These are phyloP conservation scores for Entomortierella lignicola DNA, from an alignment of 192 early-diverging fungal species.

Conservation along the genomic window DNA sequence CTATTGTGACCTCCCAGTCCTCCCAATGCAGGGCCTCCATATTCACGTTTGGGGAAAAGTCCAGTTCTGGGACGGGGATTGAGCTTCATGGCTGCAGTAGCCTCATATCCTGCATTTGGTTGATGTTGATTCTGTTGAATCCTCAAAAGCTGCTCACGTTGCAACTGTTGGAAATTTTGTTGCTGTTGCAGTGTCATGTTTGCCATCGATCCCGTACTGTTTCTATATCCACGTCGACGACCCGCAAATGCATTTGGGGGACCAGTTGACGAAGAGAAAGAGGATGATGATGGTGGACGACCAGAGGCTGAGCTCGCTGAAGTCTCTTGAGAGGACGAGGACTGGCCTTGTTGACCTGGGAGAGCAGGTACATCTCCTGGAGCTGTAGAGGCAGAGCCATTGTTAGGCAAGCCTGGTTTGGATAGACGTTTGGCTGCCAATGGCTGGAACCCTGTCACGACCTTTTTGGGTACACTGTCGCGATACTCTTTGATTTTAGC, in stretches of 20 bases:
- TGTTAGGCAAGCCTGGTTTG: constrained; percentile 27
- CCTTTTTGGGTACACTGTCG: constrained; percentile 26
- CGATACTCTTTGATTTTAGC: constrained; percentile 32
- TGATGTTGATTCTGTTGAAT: constrained; percentile 42
- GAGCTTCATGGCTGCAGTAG: constrained; percentile 51
- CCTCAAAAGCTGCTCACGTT: constrained; percentile 36
- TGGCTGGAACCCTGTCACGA: constrained; percentile 48
- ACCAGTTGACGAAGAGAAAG: constrained; percentile 7
- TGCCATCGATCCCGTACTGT: constrained; percentile 53
- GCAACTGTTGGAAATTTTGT: constrained; percentile 42
- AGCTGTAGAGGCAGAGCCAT: neutral
- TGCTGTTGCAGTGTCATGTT: constrained; percentile 52
- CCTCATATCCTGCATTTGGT: constrained; percentile 47
- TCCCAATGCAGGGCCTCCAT: constrained; percentile 21
- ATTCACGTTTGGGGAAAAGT: constrained; percentile 35
- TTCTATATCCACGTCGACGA: constrained; percentile 45
- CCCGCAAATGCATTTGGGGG: constrained; percentile 51
- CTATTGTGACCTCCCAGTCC: constrained; percentile 15
- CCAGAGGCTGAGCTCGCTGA: neutral
- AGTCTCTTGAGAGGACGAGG: neutral
- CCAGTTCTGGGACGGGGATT: constrained; percentile 35
- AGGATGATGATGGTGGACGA: neutral
- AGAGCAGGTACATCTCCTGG: constrained; percentile 7
- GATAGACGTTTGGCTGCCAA: constrained; percentile 49
- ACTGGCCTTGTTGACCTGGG: neutral